A percentile compares a stretch with the other conserved stretches of the same genome.
These are phyloP conservation scores for Aspergillus leporis DNA, from an alignment of 495 filamentous ascomycete species.

Conservation along the genomic window DNA sequence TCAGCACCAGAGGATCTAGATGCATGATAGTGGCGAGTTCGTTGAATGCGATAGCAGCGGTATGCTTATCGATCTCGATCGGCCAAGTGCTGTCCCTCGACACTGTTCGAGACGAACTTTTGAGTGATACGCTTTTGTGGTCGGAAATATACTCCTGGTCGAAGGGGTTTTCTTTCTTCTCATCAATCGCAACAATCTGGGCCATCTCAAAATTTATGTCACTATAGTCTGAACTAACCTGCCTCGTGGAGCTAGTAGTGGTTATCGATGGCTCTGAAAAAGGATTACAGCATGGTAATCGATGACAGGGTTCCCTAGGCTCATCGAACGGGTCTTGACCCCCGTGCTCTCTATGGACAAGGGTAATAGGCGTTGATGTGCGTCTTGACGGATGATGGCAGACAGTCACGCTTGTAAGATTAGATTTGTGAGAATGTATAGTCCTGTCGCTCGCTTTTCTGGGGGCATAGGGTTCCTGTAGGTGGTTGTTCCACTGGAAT, in stretches of 20 bases:
- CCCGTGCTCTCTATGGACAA: slow-evolving; percentile 10
- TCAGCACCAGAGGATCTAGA: slow-evolving; percentile 18
- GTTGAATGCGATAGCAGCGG: slow-evolving; percentile 32
- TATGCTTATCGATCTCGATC: slow-evolving; percentile 21
- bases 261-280: slow-evolving; percentile 22
- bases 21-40: slow-evolving; percentile 23
- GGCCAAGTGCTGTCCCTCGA: slow-evolving; percentile 17
- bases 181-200: not conserved
- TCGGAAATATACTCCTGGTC: slow-evolving; percentile 3
- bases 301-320: slow-evolving; percentile 11
- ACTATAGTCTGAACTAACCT: slow-evolving; percentile 14
- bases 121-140: slow-evolving; percentile 11
- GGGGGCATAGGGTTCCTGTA: slow-evolving; percentile 13
- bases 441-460: slow-evolving; percentile 34
- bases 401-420: slow-evolving; percentile 31
- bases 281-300: slow-evolving; percentile 21
- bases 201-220: not conserved
- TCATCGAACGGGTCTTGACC: slow-evolving; percentile 21
- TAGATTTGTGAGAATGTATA: slow-evolving; percentile 31
- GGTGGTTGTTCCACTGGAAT: slow-evolving; percentile 1
- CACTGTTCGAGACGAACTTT: slow-evolving; percentile 9
- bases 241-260: slow-evolving; percentile 13
- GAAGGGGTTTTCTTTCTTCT: slow-evolving; percentile 12
- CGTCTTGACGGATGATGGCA: slow-evolving; percentile 30
- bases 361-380: slow-evolving; percentile 21